A percentile compares a stretch with the other conserved stretches of the same genome.
phyloP scores from a whole-genome alignment of 768 basidiomycete genomes.

The Amanita jacksonii region DNA sequence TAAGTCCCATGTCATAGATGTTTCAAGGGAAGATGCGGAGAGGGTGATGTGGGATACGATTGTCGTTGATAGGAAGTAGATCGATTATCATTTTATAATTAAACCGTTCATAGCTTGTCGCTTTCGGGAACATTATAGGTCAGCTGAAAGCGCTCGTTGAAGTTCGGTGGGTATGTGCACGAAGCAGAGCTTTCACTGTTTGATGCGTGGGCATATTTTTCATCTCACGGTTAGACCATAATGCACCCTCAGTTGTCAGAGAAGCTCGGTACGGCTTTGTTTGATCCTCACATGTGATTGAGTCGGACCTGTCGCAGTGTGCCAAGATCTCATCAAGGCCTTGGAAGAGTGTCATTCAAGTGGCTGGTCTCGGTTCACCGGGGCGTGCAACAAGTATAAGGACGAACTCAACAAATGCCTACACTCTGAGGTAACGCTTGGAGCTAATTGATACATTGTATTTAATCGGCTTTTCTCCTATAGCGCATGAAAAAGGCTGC shows the following conservation, averaged over 20 bases:
- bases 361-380: conserved; percentile 55
- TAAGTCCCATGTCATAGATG: conserved; percentile 61
- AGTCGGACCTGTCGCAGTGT: conserved; percentile 31
- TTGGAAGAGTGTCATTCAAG: conserved; percentile 61
- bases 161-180: background rate
- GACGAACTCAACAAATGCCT: conserved; percentile 61
- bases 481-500: conserved; percentile 53
- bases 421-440: conserved; percentile 51
- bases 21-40: conserved; percentile 70
- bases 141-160: no score
- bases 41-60: conserved; percentile 74
- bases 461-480: conserved; percentile 8
- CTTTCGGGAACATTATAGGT: background rate
- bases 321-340: conserved; percentile 70
- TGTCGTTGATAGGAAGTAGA: conserved; percentile 60
- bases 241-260: conserved; percentile 73
- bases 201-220: no score
- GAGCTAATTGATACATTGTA: conserved; percentile 3
- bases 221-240: background rate
- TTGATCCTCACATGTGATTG: background rate
- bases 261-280: conserved; percentile 36
- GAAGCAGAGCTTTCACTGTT: no score
- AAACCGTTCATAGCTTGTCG: background rate
- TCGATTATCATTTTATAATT: conserved; percentile 10
- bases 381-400: conserved; percentile 63